Evolutionary conservation across 208 protist genomes (phyloP).

Genomic region (Wallacemonas sp.): DNA sequence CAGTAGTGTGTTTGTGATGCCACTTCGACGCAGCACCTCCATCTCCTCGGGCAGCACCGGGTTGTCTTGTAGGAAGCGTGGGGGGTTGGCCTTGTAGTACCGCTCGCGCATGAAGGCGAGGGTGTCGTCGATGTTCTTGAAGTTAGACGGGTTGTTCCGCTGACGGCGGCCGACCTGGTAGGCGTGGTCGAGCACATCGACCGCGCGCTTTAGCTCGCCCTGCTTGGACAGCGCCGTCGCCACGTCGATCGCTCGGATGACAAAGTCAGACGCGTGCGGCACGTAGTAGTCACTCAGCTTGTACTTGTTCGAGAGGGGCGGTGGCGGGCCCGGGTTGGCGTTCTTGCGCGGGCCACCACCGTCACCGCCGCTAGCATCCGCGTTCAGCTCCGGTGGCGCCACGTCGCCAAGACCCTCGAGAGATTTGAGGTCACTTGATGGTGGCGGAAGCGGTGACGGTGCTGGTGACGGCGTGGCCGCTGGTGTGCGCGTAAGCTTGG

Average conservation of each 20-base stretch:
- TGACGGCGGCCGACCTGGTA: slow-evolving; percentile 47
- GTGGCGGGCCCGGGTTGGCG: background rate
- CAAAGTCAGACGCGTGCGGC: slow-evolving; percentile 48
- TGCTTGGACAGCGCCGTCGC: slow-evolving; percentile 42
- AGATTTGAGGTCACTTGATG: background rate
- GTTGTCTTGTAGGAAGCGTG: slow-evolving; percentile 86
- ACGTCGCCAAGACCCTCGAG: background rate
- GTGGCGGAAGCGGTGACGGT: slow-evolving; percentile 1
- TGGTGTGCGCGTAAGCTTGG: background rate
- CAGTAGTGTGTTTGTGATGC: slow-evolving; percentile 59
- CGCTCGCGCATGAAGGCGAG: slow-evolving; percentile 57
- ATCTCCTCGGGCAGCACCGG: slow-evolving; percentile 67
- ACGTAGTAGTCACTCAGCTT: slow-evolving; percentile 6
- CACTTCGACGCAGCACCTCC: slow-evolving; percentile 70
- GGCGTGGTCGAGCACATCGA: slow-evolving; percentile 81
- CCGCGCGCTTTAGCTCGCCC: slow-evolving; percentile 72
- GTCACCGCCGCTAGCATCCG: background rate
- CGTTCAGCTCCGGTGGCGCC: background rate
- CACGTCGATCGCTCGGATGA: slow-evolving; percentile 68
- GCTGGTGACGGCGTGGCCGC: background rate
- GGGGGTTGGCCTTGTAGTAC: slow-evolving; percentile 49
- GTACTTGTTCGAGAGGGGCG: slow-evolving; percentile 14
- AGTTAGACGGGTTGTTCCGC: slow-evolving; percentile 69
- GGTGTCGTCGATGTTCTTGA: slow-evolving; percentile 55
- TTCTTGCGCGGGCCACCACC: slow-evolving; percentile 7